Percentiles rank a stretch among this genome's conserved stretches.
Conservation (phyloP, 352 stramenopile genomes). For the Globisporangium cederbergense region DNA sequence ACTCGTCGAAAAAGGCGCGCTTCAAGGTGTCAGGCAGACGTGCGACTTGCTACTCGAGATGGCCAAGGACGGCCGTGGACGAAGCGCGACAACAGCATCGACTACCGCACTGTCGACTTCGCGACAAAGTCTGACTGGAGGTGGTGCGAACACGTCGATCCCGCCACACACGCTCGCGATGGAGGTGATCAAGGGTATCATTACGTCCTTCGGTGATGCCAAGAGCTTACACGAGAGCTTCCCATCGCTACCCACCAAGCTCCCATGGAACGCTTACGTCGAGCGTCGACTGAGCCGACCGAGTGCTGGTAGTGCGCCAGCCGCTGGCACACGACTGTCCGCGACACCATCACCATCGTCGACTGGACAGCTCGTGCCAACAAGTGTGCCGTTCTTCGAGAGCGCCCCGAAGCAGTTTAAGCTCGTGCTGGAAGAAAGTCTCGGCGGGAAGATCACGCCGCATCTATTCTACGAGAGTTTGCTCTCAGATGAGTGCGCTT, state of each 20-base stretch:
- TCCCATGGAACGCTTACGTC: constrained; percentile 38
- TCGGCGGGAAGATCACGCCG: constrained; percentile 39
- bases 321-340: background rate
- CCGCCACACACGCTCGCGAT: constrained; percentile 41
- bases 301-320: background rate
- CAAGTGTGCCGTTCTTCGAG: constrained; percentile 49
- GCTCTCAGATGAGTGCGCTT: constrained; percentile 52
- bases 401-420: constrained; percentile 36
- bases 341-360: background rate
- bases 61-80: constrained; percentile 18
- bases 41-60: constrained; percentile 25
- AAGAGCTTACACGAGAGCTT: constrained; percentile 26
- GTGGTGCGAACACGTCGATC: constrained; percentile 7
- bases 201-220: constrained; percentile 30
- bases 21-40: constrained; percentile 26
- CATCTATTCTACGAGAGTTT: constrained; percentile 53
- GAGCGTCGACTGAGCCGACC: background rate
- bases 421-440: constrained; percentile 40
- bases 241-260: constrained; percentile 32
- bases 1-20: constrained; percentile 24
- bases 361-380: constrained; percentile 12
- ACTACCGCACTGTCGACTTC: constrained; percentile 1
- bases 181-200: constrained; percentile 51
- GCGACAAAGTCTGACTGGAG: background rate
- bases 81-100: constrained; percentile 1